Base-by-base conservation (phyloP, 202 grass and related monocot species). In the Bolboschoenoplectus hybrid region DNA sequence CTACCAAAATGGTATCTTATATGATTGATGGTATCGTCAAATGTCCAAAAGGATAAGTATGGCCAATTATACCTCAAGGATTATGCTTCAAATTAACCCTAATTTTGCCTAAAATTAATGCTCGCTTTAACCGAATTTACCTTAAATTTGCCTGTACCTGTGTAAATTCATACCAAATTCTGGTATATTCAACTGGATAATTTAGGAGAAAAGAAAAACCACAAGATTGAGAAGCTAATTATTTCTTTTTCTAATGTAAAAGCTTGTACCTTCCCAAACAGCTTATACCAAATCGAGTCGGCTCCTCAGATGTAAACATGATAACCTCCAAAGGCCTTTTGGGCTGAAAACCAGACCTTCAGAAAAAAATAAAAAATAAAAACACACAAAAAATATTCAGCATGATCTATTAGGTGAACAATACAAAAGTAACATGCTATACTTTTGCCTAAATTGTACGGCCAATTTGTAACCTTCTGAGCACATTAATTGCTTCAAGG, bases 301-400 rank as follows among this genome's bases (percentile, higher is more conserved):
- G 96, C 75, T 95, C 93, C 80, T 98, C 93, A 39, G 93, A 98
- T 69, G 96, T 98, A 80, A 98, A 98, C 96, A 98, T 98, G 66
- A 98, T 92, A 84, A 98, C 90, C 67, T 95, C 96, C 88, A 98
- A 86, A 63, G 93, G 90, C 79, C 85, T 95, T 89, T 91, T 95
- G 66, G 96, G 93, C 63, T 89, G 86, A 81, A 98, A 95, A 85
- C 82, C 85, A 5, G 89, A 93, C 57, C 93, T 95, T 83, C 67
- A 86, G 66, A 72, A 67, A 13, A 88, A 13, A 85, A n/a, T 9
- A 81, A 82, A 32, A 81, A 72, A 50, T 20, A 81, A 88, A 61
- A 61, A 19, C 3, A 62, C 71, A 17, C 26, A 85, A 76, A 4
- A 84, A n/a, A 65, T 1, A 5, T 40, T 45, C 85, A 56, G 4